A percentile compares a stretch with the other conserved stretches of the same genome.
phyloP scores from a whole-genome alignment of 495 filamentous ascomycete species.

The Lindgomyces ingoldianus region DNA sequence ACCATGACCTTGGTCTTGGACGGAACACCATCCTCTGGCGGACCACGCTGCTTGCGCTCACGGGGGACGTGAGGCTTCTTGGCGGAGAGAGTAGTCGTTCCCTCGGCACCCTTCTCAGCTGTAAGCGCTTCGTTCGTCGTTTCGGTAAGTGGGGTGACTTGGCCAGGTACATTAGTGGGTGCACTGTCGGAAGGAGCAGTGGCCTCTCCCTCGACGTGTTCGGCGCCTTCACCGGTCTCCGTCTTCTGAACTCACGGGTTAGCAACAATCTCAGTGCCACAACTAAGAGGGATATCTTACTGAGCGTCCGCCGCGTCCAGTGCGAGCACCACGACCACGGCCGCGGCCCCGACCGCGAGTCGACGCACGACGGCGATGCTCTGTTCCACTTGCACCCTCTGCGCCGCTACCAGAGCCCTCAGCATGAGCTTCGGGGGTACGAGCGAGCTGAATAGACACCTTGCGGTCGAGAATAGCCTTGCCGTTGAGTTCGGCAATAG shows the following conservation, averaged over 20 bases:
- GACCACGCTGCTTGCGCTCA: conserved; percentile 80
- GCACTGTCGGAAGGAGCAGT: conserved; percentile 48
- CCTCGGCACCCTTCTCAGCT: conserved; percentile 52
- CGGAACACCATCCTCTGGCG: conserved; percentile 94
- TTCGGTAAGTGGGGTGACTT: conserved; percentile 59
- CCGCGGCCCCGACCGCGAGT: conserved; percentile 48
- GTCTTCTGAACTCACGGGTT: conserved; percentile 18
- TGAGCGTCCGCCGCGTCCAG: conserved; percentile 73
- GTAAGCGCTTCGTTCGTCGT: conserved; percentile 60
- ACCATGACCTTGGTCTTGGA: conserved; percentile 99
- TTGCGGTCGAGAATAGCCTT: conserved; percentile 96
- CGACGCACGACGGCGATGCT: conserved; percentile 51
- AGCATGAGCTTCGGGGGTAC: conserved; percentile 86
- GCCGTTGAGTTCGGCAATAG: conserved; percentile 90
- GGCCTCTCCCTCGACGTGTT: conserved; percentile 37
- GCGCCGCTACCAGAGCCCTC: conserved; percentile 60
- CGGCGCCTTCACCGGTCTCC: conserved; percentile 39
- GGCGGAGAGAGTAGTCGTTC: conserved; percentile 46
- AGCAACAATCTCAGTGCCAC: not conserved
- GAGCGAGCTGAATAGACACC: conserved; percentile 97
- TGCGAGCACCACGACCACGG: conserved; percentile 72
- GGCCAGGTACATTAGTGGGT: conserved; percentile 56
- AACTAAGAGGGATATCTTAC: conserved; percentile 55
- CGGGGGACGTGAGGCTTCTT: conserved; percentile 54
- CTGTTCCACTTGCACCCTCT: conserved; percentile 68